A percentile compares a stretch with the other conserved stretches of the same genome.
Conservation (phyloP, 169 alveolate genomes). For the Plasmodium gonderi region DNA sequence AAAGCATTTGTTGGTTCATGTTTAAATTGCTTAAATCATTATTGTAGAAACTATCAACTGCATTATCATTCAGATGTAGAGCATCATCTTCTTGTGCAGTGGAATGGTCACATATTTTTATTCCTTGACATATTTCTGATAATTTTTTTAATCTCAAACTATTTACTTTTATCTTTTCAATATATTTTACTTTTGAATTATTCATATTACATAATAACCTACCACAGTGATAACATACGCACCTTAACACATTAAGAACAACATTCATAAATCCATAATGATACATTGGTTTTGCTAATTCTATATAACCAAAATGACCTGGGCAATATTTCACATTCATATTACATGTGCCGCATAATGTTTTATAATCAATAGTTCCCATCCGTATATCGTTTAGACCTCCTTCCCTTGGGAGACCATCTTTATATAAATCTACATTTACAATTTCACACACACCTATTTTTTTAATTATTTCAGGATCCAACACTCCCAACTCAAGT, state of each 20-base stretch:
- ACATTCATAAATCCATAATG: conserved; percentile 95
- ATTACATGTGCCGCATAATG: conserved; percentile 95
- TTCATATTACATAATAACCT: conserved; percentile 89
- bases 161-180: conserved; percentile 78
- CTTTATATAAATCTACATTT: conserved; percentile 91
- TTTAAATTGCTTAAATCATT: conserved; percentile 68
- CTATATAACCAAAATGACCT: conserved; percentile 99
- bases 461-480: conserved; percentile 87
- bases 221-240: conserved; percentile 97
- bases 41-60: conserved; percentile 59
- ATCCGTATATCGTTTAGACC: conserved; percentile 95
- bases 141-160: conserved; percentile 76
- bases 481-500: conserved; percentile 90
- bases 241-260: conserved; percentile 93
- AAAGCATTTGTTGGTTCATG: conserved; percentile 58
- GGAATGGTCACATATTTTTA: conserved; percentile 81
- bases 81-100: conserved; percentile 83
- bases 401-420: conserved; percentile 93
- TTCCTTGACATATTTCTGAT: conserved; percentile 77
- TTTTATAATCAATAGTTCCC: conserved; percentile 97
- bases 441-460: conserved; percentile 92
- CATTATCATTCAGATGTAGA: conserved; percentile 54
- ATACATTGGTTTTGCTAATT: conserved; percentile 95
- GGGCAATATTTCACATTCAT: conserved; percentile 97
- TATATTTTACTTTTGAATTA: conserved; percentile 85